Evolutionary conservation across 1,139 yeast genomes (phyloP), one percentile per base, ranked within the genome.

Genomic region (Candida glucosophila): DNA sequence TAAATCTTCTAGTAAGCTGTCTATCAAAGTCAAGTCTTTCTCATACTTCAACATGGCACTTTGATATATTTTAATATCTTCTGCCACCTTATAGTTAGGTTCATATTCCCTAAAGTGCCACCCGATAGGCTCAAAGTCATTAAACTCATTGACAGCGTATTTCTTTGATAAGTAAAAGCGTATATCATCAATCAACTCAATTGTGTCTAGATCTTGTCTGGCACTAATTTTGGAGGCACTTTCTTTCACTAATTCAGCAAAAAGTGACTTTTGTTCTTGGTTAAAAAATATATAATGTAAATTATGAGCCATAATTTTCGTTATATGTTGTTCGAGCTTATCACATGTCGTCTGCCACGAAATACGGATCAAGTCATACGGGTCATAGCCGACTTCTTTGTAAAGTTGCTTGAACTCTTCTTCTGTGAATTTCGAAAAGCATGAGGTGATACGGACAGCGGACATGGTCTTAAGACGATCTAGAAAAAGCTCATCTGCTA

Each of bases 141-240:
- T 37, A 15, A 51, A 58, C 18, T 55, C 60, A 29, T 45, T 44
- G 4, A 52, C 52, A 1, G 52, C 48, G 35, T 67, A 67, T 36
- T 68, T 72, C 41, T 67, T 64, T 3, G 66, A 52, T 29, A 81
- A 48, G 37, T 75, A 78, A 47, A 67, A 81, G 33, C 88, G 58
- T 7, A 81, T 75, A 51, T 81, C 93, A 51, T 81, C 93, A 20
- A 81, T 58, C 36, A 81, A 54, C 41, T 81, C 93, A 44, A 81
- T 77, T 2, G 92, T 77, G 50, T 81, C 93, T 0, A 82, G 77
- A 31, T 73, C 81, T 39, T 81, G 77, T 44, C 92, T 64, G 11
- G 52, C 54, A 13, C 62, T 45, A 30, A 81, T 78, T 39, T 85
- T 56, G 8, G 47, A 41, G 0, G 92, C 80, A 42, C 80, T 69